These are phyloP conservation scores for Amaranthus palmeri DNA, from an alignment of 148 eudicot species.

Conservation along the genomic window DNA sequence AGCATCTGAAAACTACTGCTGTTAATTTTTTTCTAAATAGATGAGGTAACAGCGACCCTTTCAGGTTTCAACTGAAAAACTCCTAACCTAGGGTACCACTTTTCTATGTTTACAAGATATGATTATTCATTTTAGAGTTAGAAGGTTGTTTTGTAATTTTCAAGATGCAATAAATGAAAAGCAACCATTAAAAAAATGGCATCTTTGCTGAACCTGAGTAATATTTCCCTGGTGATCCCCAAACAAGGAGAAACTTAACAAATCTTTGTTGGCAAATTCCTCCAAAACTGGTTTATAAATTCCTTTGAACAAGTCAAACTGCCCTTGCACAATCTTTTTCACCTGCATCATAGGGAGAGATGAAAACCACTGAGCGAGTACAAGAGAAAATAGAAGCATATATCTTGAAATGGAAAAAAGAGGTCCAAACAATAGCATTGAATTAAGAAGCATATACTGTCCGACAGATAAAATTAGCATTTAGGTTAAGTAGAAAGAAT, in stretches of 20 bases:
- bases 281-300: conserved; percentile 74
- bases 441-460: not conserved
- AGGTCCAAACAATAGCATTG: not conserved
- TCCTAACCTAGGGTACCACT: no score
- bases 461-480: not conserved
- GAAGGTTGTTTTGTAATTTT: no score
- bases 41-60: no score
- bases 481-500: not conserved
- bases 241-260: conserved; percentile 54
- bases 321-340: conserved; percentile 84
- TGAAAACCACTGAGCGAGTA: not conserved
- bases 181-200: not conserved
- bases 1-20: no score
- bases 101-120: no score
- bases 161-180: not conserved
- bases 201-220: conserved; percentile 56
- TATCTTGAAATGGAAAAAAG: not conserved
- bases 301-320: conserved; percentile 59
- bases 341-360: conserved; percentile 45
- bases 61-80: no score
- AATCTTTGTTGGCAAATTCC: conserved; percentile 60
- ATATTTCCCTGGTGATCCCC: conserved; percentile 35
- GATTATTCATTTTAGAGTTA: no score
- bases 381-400: not conserved
- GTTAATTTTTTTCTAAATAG: no score